Base-by-base conservation (phyloP, 75 land plant genomes). In the Cupressus sempervirens region DNA sequence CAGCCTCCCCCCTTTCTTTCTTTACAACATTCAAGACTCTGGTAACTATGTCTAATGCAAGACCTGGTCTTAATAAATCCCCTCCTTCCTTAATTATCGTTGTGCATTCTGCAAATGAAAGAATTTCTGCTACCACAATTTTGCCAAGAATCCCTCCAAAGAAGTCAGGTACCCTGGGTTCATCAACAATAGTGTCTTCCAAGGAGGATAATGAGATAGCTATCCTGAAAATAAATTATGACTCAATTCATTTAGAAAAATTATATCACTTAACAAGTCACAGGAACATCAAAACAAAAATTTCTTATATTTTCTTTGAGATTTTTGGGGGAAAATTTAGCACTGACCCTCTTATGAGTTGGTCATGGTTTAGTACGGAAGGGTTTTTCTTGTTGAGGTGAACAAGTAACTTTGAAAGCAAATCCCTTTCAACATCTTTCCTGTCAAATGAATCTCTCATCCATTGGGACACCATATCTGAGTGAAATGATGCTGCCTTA, bases 121-220 rank as follows among this genome's bases (percentile, higher is more conserved):
- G 62, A 14, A 94, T 88, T 54, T 91, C 87, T 80, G 90, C 93
- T 48, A 83, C 18, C 26, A 98, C 86, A 0, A 92, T 62, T 74
- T 88, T 92, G 13, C 86, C 94, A 73, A 96, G 82, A n/a, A 98
- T 83, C n/a, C 82, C 90, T 32, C 93, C 99, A 58, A 98, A 86
- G 85, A 85, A 95, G 26, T 94, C 93, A 35, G 99, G 85, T 67
- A 95, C 99, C 87, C 80, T 96, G 18, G 98, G 98, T 7, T 95
- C 95, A 89, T 98, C 99, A 84, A 90, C 89, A 13, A 91, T 88
- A 26, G 90, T 86, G 84, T 96, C 99, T 74, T 93, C 95, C 88
- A 98, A 89, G 12, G 81, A 88, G 18, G 91, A 85, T 16, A 98
- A 89, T 72, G 93, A 93, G 74, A 86, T 84, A 45, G 93, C 93